Evolutionary conservation across 352 stramenopile species (phyloP).

Genomic region (Thraustochytrium striatum): DNA sequence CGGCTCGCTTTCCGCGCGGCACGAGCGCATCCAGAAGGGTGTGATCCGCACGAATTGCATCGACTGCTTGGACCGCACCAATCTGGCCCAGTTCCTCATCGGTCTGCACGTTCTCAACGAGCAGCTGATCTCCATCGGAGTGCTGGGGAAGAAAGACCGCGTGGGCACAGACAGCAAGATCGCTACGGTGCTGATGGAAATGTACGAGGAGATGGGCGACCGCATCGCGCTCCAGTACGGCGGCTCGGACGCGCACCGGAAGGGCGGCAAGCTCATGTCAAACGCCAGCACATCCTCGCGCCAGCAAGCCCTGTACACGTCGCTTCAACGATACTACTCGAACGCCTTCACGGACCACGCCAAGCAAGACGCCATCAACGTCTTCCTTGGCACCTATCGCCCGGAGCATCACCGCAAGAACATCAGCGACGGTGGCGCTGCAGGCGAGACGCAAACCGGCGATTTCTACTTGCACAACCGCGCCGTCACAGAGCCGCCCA

Average conservation of each 20-base stretch:
- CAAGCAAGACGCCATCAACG: constrained; percentile 98
- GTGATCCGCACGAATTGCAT: constrained; percentile 99
- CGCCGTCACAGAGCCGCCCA: constrained; percentile 61
- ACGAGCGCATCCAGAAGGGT: constrained; percentile 73
- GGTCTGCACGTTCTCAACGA: constrained; percentile 82
- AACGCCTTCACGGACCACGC: constrained; percentile 97
- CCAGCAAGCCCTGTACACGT: constrained; percentile 79
- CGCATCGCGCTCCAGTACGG: constrained; percentile 98
- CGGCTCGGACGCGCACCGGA: constrained; percentile 97
- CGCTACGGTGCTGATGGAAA: constrained; percentile 91
- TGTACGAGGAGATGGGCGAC: constrained; percentile 97
- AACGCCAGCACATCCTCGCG: constrained; percentile 54
- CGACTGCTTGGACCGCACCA: constrained; percentile 88
- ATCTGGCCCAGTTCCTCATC: constrained; percentile 81
- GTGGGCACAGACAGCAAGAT: constrained; percentile 65
- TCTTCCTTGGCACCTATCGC: constrained; percentile 92
- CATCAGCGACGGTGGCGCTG: constrained; percentile 64
- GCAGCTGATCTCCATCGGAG: constrained; percentile 94
- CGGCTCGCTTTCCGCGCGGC: neutral
- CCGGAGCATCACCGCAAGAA: constrained; percentile 56
- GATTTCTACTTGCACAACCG: constrained; percentile 86
- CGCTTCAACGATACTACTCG: constrained; percentile 97
- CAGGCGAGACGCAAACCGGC: constrained; percentile 60
- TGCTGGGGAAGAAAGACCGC: constrained; percentile 58
- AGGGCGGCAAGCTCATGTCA: constrained; percentile 77